phyloP scores from a whole-genome alignment of 768 basidiomycete species.

The Rhizopogon sp. region DNA sequence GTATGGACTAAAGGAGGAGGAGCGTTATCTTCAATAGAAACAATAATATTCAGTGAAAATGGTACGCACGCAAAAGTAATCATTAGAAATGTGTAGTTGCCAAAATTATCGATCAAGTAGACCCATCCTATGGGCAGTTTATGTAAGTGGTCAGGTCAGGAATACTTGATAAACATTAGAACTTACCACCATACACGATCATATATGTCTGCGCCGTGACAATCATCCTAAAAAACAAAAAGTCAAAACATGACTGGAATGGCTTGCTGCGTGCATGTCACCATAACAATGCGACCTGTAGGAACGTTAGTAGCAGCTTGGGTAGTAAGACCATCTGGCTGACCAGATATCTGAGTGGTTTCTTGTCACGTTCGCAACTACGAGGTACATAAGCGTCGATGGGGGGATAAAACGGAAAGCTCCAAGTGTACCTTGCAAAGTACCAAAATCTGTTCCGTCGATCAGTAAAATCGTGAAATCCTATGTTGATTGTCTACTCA shows the following conservation, averaged over 20 bases:
- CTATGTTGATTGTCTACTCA: not conserved
- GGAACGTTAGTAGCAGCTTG: not conserved
- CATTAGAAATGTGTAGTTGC: not conserved
- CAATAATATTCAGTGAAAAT: not conserved
- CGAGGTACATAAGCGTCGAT: not conserved
- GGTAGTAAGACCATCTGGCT: not conserved
- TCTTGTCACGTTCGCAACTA: not conserved
- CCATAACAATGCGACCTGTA: not conserved
- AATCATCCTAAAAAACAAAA: not conserved
- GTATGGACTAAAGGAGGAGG: not conserved
- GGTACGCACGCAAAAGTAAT: not conserved
- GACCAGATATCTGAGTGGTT: not conserved
- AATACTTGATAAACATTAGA: not conserved
- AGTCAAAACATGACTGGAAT: not conserved
- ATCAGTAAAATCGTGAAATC: not conserved
- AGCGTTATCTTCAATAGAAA: not conserved
- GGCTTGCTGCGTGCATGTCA: not conserved
- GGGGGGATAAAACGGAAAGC: not conserved
- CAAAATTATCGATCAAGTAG: not conserved
- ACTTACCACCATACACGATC: not conserved
- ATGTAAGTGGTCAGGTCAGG: not conserved
- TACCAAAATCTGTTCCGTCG: not conserved
- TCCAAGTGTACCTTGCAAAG: not conserved
- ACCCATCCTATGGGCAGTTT: not conserved
- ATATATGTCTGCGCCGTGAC: not conserved